Evolutionary conservation across 805 yeast species (phyloP).

Genomic region (Yamadazyma endophytica): DNA sequence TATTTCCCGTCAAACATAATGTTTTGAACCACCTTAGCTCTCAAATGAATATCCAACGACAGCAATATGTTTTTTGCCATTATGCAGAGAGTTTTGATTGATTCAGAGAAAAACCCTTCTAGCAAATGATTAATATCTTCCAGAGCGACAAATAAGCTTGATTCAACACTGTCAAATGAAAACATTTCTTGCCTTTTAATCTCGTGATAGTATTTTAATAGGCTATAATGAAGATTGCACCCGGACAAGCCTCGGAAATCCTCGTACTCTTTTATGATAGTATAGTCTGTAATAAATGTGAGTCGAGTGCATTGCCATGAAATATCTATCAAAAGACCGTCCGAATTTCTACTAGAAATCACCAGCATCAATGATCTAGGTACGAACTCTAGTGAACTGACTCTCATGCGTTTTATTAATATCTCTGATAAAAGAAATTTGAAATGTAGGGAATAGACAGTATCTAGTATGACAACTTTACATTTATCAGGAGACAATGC

Average conservation of each 20-base stretch:
- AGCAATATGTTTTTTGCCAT: slow-evolving; percentile 2
- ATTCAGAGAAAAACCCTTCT: too few species aligned
- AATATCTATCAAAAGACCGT: slow-evolving; percentile 26
- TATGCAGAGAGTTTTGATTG: slow-evolving; percentile 11
- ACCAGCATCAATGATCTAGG: slow-evolving; percentile 17
- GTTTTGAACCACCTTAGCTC: slow-evolving; percentile 13
- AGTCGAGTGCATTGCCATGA: slow-evolving; percentile 22
- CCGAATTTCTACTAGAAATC: slow-evolving; percentile 15
- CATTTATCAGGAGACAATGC: slow-evolving; percentile 16
- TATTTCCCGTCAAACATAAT: slow-evolving; percentile 23
- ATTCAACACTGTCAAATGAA: too few species aligned
- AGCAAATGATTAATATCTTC: too few species aligned
- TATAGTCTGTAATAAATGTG: slow-evolving; percentile 19
- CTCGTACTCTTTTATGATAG: slow-evolving; percentile 11
- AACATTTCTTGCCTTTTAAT: slow-evolving; percentile 4
- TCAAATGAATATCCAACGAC: slow-evolving; percentile 17
- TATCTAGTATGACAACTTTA: slow-evolving; percentile 16
- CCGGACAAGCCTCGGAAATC: slow-evolving; percentile 6
- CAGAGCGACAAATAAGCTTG: too few species aligned
- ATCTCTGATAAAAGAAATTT: slow-evolving; percentile 16
- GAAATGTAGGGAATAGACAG: slow-evolving; percentile 8
- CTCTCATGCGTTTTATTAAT: slow-evolving; percentile 18
- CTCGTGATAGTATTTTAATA: too few species aligned
- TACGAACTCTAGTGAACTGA: slow-evolving; percentile 20
- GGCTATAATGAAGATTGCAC: slow-evolving; percentile 9